phyloP scores from a whole-genome alignment of 2,329 filamentous ascomycete genomes.

The Phaeosphaeriaceae sp. region DNA sequence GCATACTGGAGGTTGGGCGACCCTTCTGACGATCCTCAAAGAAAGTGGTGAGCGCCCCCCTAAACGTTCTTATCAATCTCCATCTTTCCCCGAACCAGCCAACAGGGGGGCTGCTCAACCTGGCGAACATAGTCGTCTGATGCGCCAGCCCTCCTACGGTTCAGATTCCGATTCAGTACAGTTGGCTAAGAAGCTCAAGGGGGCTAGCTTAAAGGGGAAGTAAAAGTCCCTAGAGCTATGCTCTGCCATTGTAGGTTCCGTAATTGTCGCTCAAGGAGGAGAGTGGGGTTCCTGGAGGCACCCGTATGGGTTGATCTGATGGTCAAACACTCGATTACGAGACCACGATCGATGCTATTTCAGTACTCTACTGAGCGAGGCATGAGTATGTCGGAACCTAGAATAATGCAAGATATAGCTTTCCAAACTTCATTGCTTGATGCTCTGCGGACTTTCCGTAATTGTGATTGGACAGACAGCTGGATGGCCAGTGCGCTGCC shows the following conservation, averaged over 20 bases:
- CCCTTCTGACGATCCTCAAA: conserved; percentile 89
- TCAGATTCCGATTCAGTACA: conserved; percentile 63
- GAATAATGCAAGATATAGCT: conserved; percentile 12
- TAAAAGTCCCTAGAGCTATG: conserved; percentile 26
- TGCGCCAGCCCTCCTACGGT: conserved; percentile 37
- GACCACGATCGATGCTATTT: neutral
- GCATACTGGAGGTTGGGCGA: conserved; percentile 91
- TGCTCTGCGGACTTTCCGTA: conserved; percentile 7
- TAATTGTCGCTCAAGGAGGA: conserved; percentile 5
- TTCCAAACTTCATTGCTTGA: neutral
- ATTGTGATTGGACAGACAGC: conserved; percentile 19
- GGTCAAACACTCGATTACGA: neutral
- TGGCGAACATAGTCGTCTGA: conserved; percentile 22
- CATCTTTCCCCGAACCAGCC: conserved; percentile 40
- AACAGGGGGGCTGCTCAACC: conserved; percentile 45
- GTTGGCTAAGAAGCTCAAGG: conserved; percentile 71
- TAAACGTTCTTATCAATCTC: conserved; percentile 64
- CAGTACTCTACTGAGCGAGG: neutral
- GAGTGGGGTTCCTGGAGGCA: conserved; percentile 2
- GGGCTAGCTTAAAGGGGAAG: conserved; percentile 60
- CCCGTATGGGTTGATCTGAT: neutral
- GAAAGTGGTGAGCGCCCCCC: conserved; percentile 95
- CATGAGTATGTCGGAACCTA: neutral
- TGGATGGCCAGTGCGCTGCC: conserved; percentile 24
- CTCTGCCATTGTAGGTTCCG: conserved; percentile 29